Evolutionary conservation across 1,284 basidiomycete genomes (phyloP), one percentile per base, ranked within the genome.

Genomic region (Tylopilus orsonianus): DNA sequence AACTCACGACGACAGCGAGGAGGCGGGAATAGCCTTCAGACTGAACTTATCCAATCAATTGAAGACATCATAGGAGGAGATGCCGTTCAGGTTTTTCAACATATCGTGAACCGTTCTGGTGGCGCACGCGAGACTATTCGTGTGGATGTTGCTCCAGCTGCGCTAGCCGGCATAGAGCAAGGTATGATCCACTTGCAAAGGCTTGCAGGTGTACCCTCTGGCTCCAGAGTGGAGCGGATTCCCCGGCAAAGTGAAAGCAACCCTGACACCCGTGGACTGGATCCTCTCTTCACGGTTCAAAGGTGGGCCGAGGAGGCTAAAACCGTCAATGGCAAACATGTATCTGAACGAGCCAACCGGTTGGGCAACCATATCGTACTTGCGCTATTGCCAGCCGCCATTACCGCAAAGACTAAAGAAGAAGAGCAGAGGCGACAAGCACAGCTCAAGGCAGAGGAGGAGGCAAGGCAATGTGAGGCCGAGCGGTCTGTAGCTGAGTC

Each of bases 261-360:
- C 20, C 61, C 74, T 26, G 78, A 81, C 44, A 71, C 72, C 26
- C 79, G 80, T 29, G 80, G 80, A 24, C 80, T 90, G 43, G 84
- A 88, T 43, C 94, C 94, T 3, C 71, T 91, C 50, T 71, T 87
- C 9, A 97, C 96, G 0, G 65, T 85, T n/a, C 87, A 90, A 60
- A 81, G 96, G 38, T 98, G 96, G 95, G 72, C 79, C 1, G 94
- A 97, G 60, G 95, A 97, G 68, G 82, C 82, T 47, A 89, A 87
- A 58, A 85, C 91, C 44, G 74, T 93, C 13, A 84, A 93, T 50
- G 84, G 89, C 29, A 79, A 84, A 57, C 84, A 87, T 50, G 79
- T 85, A 14, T 71, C 75, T 22, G 81, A 87, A 56, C 77, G 93
- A 18, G 74, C 83, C n/a, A 73, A 73, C 14, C 85, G 83, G 59